phyloP scores from a whole-genome alignment of 495 filamentous ascomycete species.

The Daldinia decipiens region DNA sequence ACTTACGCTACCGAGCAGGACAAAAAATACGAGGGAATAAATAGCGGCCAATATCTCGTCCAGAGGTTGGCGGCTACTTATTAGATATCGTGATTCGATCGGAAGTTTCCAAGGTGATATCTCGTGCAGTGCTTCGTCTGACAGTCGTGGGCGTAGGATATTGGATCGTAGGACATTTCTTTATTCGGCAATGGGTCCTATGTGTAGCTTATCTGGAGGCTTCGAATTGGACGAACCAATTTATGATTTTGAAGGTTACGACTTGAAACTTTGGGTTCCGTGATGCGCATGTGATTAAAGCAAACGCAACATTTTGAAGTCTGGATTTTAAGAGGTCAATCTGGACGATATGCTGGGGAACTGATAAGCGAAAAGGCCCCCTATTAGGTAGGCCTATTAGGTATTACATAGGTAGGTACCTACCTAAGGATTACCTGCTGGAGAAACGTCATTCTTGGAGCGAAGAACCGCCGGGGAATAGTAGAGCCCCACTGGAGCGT shows the following conservation, averaged over 20 bases:
- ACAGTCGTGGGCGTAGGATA: conserved; percentile 24
- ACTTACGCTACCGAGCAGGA: conserved; percentile 75
- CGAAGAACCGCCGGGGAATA: conserved; percentile 14
- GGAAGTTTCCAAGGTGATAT: conserved; percentile 8
- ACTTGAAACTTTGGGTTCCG: not conserved
- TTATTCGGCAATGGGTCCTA: conserved; percentile 21
- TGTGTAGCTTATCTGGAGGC: conserved; percentile 17
- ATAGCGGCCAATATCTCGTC: conserved; percentile 83
- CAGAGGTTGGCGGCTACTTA: conserved; percentile 82
- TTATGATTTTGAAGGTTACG: not conserved
- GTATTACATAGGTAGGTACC: too few relatives aligned
- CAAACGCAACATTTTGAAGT: conserved; percentile 2
- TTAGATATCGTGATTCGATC: conserved; percentile 24
- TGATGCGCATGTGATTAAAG: conserved; percentile 1
- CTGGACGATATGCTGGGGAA: conserved; percentile 5
- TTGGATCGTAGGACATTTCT: conserved; percentile 20
- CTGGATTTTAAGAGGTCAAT: not conserved
- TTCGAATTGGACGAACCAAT: conserved; percentile 28
- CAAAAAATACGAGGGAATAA: conserved; percentile 83
- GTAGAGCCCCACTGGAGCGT: conserved; percentile 19
- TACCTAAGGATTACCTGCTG: conserved; percentile 16
- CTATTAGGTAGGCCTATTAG: conserved; percentile 9
- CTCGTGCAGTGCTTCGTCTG: conserved; percentile 17
- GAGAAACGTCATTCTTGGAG: conserved; percentile 42
- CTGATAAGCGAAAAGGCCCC: conserved; percentile 7